These are phyloP conservation scores for Saturnispora halmiae DNA, from an alignment of 805 yeast species.

Conservation along the genomic window DNA sequence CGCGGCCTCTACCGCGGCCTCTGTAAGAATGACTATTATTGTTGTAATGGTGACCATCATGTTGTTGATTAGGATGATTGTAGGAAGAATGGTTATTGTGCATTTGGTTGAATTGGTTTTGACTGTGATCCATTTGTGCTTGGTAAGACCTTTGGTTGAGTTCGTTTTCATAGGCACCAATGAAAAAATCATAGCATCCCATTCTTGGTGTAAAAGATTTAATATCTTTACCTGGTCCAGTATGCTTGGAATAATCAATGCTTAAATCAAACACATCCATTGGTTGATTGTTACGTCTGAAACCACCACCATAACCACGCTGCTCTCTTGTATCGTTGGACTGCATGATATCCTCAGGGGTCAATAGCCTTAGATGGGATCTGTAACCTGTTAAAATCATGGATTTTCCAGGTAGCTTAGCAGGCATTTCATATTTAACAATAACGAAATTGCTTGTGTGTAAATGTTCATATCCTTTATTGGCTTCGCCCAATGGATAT, in stretches of 20 bases:
- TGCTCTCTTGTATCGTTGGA: constrained; percentile 38
- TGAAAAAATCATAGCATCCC: constrained; percentile 44
- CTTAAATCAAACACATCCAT: constrained; percentile 18
- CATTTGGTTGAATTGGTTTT: constrained; percentile 22
- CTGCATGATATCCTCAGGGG: constrained; percentile 58
- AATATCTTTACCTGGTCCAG: constrained; percentile 42
- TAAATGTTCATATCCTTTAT: constrained; percentile 33
- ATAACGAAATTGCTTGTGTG: constrained; percentile 32
- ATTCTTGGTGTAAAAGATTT: constrained; percentile 36
- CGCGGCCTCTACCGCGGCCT: constrained; percentile 7
- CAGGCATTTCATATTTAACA: constrained; percentile 54
- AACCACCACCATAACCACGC: constrained; percentile 10
- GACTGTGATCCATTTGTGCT: constrained; percentile 7
- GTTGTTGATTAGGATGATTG: constrained; percentile 13
- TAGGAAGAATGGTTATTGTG: too few species aligned
- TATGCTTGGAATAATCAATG: constrained; percentile 33
- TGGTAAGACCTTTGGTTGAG: constrained; percentile 10
- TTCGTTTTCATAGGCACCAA: constrained; percentile 28
- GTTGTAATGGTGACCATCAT: constrained; percentile 13
- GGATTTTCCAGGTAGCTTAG: constrained; percentile 55
- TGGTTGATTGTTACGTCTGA: constrained; percentile 15
- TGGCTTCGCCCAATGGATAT: constrained; percentile 36
- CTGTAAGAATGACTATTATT: constrained; percentile 9
- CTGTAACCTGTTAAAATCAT: constrained; percentile 76
- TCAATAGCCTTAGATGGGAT: constrained; percentile 51